Evolutionary conservation across 352 stramenopile genomes (phyloP).

Genomic region (Hyaloperonospora arabidopsidis): DNA sequence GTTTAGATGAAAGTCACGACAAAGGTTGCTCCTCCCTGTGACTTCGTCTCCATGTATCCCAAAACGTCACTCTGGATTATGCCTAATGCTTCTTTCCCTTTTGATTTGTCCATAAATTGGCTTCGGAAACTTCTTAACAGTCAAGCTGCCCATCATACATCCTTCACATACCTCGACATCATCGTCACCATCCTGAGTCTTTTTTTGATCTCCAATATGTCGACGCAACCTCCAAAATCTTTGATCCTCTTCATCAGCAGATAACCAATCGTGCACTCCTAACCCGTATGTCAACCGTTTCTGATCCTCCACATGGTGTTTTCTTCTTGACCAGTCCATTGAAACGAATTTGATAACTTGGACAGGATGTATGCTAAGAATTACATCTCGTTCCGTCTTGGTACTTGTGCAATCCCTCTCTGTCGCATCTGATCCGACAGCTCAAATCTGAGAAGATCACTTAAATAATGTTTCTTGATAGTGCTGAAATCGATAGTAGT

Average conservation of each 20-base stretch:
- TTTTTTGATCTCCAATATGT: no score
- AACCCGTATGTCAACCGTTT: background rate
- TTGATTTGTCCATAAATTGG: background rate
- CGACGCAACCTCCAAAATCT: no score
- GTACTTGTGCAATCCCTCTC: background rate
- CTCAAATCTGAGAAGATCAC: background rate
- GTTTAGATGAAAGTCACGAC: slow-evolving; percentile 21
- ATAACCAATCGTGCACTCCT: slow-evolving; percentile 1
- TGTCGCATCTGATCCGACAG: background rate
- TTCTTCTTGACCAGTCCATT: background rate
- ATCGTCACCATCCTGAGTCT: background rate
- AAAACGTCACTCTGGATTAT: slow-evolving; percentile 1
- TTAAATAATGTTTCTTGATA: background rate
- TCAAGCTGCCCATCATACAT: background rate
- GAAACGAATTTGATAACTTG: background rate
- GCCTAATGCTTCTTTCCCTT: background rate
- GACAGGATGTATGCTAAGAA: background rate
- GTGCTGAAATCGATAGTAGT: background rate
- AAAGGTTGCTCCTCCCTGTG: background rate
- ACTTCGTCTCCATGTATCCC: slow-evolving; percentile 5
- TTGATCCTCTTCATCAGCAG: background rate
- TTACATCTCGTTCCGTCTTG: slow-evolving; percentile 1
- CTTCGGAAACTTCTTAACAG: background rate
- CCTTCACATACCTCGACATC: background rate
- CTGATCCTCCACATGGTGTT: background rate